Evolutionary conservation across 345 rosid genomes (phyloP).

Genomic region (Ceriops decandra): DNA sequence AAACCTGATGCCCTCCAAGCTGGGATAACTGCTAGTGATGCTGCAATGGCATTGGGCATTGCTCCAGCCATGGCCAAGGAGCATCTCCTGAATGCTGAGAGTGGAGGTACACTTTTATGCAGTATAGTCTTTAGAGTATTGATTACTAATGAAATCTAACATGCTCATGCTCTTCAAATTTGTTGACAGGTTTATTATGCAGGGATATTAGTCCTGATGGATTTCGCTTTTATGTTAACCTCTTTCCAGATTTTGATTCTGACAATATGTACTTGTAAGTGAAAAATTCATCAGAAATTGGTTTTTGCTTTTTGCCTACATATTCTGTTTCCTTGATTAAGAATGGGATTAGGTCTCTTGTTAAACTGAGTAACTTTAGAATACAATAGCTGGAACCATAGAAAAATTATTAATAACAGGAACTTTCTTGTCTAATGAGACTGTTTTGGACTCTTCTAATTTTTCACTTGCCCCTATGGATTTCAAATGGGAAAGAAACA

Average conservation of each 20-base stretch:
- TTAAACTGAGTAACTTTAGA: not conserved
- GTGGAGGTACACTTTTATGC: conserved; percentile 49
- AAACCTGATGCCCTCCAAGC: conserved; percentile 58
- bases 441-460: too few species aligned
- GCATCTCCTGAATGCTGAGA: conserved; percentile 86
- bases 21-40: conserved; percentile 87
- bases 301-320: not conserved
- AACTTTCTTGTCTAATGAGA: not conserved
- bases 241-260: conserved; percentile 62
- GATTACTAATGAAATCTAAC: not conserved
- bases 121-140: conserved; percentile 12
- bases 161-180: not conserved
- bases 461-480: too few species aligned
- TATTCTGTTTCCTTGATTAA: not conserved
- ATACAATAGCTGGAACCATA: not conserved
- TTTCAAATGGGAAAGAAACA: not conserved
- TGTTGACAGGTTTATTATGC: conserved; percentile 72
- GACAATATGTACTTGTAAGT: conserved; percentile 63
- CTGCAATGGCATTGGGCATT: conserved; percentile 84
- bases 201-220: conserved; percentile 90
- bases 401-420: not conserved
- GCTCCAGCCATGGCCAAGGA: conserved; percentile 99
- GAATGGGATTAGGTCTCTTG: not conserved
- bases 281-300: not conserved
- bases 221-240: conserved; percentile 71